A percentile compares a stretch with the other conserved stretches of the same genome.
These are phyloP conservation scores for Afroboletus lepidellus DNA, from an alignment of 1,284 basidiomycete genomes.

Conservation along the genomic window DNA sequence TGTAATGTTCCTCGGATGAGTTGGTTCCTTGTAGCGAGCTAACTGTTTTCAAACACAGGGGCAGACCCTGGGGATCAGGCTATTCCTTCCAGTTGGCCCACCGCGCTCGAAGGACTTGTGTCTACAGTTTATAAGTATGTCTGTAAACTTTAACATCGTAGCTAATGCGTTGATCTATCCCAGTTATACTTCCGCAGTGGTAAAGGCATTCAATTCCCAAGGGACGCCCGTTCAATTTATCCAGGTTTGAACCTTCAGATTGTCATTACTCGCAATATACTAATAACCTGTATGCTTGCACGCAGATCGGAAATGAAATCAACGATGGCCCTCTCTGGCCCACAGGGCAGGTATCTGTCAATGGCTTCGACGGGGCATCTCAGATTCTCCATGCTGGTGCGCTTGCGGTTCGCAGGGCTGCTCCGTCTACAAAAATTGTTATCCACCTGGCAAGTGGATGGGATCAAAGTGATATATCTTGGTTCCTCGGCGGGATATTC, in stretches of 20 bases:
- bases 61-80: conserved; percentile 11
- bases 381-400: conserved; percentile 19
- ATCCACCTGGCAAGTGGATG: conserved; percentile 17
- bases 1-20: conserved; percentile 3
- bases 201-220: conserved; percentile 14
- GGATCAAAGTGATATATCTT: conserved; percentile 5
- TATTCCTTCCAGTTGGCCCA: conserved; percentile 19
- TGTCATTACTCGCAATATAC: too few species aligned
- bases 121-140: conserved; percentile 15
- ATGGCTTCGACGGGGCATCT: conserved; percentile 10
- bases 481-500: conserved; percentile 12
- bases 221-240: conserved; percentile 15
- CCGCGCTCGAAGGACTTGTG: conserved; percentile 5
- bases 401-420: conserved; percentile 11
- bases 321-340: conserved; percentile 18
- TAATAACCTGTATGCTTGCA: neutral
- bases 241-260: conserved; percentile 7
- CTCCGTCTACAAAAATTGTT: conserved; percentile 8
- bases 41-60: conserved; percentile 2
- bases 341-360: conserved; percentile 9
- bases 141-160: neutral
- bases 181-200: conserved; percentile 15
- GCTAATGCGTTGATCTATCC: neutral
- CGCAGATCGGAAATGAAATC: conserved; percentile 20
- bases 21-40: neutral